Evolutionary conservation across 2,329 filamentous ascomycete species (phyloP), one percentile per base, ranked within the genome.

Genomic region (Parasarocladium wereldwijsianum): DNA sequence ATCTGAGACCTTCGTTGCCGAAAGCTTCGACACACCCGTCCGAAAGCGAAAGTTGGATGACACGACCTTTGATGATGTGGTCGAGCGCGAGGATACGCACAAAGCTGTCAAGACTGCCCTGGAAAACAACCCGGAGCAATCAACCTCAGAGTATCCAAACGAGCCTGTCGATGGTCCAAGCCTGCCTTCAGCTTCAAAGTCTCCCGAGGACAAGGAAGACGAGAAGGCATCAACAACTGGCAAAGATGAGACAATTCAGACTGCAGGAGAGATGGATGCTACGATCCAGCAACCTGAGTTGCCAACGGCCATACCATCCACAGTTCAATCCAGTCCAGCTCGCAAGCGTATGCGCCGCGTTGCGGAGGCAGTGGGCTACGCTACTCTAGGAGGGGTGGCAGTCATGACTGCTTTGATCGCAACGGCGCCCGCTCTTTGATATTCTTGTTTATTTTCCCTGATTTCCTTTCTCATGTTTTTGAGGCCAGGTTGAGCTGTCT

Each of bases 341-440:
- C 31, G 18, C 4, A 56, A 55, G 27, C 46, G 51, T 5, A 34
- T 55, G 24, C 47, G 49, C 9, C 46, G 44, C 26, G 46, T 46
- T 24, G 53, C 50, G 4, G 53, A 57, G 29, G 45, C 45, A 0
- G 36, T 55, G 15, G 50, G 53, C 7, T 51, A 49, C 21, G 52
- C 48, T 8, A 48, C 53, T 5, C 38, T 57, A 3, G 53, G 53
- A 6, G 53, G 53, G 13, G 41, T 52, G 6, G 51, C 51, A n/a
- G 53, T 55, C 22, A 49, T 56, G 45, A 51, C 52, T 15, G 53
- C 51, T 4, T 36, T 57, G 20, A 56, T 57, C 29, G 53, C 50
- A 13, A 56, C 52, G 3, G 53, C 53, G 3, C 53, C 53, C 3
- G 34, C 32, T 2, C 34, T 45, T 12, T 47, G 23, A 40, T 10